Evolutionary conservation across 306 rosid genomes (phyloP), one percentile per base, ranked within the genome.

Genomic region (Psophocarpus tetragonolobus): DNA sequence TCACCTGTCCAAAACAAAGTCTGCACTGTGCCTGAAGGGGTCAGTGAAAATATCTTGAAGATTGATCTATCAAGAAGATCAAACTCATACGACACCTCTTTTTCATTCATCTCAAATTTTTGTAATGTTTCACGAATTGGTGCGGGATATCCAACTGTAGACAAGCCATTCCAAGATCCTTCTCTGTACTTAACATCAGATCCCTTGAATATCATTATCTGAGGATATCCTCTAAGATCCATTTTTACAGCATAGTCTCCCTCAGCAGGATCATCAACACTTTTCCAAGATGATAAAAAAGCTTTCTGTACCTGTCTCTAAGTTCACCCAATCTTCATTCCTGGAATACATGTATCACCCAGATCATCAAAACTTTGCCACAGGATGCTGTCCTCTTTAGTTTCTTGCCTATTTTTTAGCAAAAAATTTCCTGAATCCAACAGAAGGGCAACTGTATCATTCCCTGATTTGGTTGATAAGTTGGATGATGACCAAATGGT

Each of bases 321-420:
- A 32, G 66, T 66, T 60, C 63, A 44, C 21, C 80, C 80, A 56
- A 81, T 7, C 32, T 78, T 78, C 82, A 69, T 57, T 38, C 53
- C 82, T 12, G 82, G 63, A 21, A 78, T 0, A 0, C 21, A 11
- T 3, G 71, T 58, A 10, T 78, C 71, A 8, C 82, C 3, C 0
- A 54, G 54, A 50, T 65, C 12, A 35, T 76, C 81, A 67, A 77
- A 67, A 50, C 80, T 64, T 54, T 76, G 68, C 81, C 81, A 77
- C 26, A 77, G 17, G 17, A 66, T 0, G 1, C 7, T 1, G 2
- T 23, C 32, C 0, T 54, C n/a, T 2, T 23, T 23, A 0, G 17
- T 3, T n/a, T 12, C 41, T 0, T 35, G 3, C 35, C 26, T 3
- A 51, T 29, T 24, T 29, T 38, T 53, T 54, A 73, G 27, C 3